Base-by-base conservation (phyloP, 2,329 filamentous ascomycete genomes). In the Talaromyces piceae region DNA sequence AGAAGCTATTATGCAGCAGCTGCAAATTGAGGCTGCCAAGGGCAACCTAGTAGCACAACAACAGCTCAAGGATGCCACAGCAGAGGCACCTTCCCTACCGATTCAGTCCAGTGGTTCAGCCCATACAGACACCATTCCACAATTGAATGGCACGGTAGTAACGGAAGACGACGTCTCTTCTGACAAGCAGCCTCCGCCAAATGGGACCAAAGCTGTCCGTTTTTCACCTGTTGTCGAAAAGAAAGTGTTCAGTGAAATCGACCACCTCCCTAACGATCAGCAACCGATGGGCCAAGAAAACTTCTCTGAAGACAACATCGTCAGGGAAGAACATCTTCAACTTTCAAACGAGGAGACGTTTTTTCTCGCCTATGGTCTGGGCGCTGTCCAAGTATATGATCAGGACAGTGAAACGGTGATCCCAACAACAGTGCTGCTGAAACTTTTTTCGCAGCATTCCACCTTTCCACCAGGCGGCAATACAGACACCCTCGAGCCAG, bases 321-420 rank as follows among this genome's bases (percentile, higher is more conserved):
- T 73, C 51, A 72, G 82, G 72, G 69, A 86, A 70, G 93, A 98
- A 62, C 90, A 96, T 63, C 82, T 96, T n/a, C 93, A 97, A 65
- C 77, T 98, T 7, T 90, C 86, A 2, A 79, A 86, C 0, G 90
- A 96, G 67, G 93, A 98, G 69, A 85, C 90, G 0, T 94, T 97
- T 69, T 98, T 95, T 66, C 78, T 98, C 8, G 77, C 76, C 4
- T 97, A 94, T 64, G 86, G 79, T 0, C 75, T 98, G 1, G 91
- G 91, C 0, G 80, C 80, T 3, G 77, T 98, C 7, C 71, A 77
- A 3, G 76, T 97, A 11, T 71, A 65, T 54, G 65, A 71, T 45
- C 57, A 64, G 41, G 54, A 59, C 28, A 58, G 52, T 30, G 65
- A 70, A 23, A 61, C 61, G 4, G 62, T 70, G 2, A 71, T 87